Conservation (phyloP, 2,329 filamentous ascomycete genomes). For the Podosphaera fusca region DNA sequence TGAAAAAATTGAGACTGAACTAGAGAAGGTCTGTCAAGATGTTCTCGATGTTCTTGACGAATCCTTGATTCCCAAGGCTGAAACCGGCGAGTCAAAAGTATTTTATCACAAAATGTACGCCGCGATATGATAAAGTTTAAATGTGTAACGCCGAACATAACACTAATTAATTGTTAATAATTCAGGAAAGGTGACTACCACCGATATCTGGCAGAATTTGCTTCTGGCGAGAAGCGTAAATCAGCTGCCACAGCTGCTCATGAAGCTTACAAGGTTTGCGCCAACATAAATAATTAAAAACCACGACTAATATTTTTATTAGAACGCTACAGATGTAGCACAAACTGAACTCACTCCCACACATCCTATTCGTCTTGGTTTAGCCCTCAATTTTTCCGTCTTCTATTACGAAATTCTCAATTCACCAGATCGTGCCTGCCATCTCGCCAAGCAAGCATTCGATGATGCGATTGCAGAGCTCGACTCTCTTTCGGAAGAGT, state of each 20-base stretch:
- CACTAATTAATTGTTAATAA: conserved; percentile 2
- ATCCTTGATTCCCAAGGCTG: conserved; percentile 80
- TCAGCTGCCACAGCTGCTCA: conserved; percentile 79
- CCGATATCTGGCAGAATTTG: conserved; percentile 95
- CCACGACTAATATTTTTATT: neutral
- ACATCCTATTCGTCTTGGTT: conserved; percentile 78
- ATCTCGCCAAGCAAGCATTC: conserved; percentile 87
- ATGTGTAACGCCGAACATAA: neutral
- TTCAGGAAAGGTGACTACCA: conserved; percentile 96
- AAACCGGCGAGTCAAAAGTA: conserved; percentile 94
- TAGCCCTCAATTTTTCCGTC: conserved; percentile 89
- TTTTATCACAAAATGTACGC: conserved; percentile 99
- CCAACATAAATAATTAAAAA: neutral
- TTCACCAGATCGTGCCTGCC: conserved; percentile 92
- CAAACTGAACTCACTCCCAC: conserved; percentile 75
- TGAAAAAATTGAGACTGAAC: conserved; percentile 91
- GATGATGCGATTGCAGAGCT: conserved; percentile 94
- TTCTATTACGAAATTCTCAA: conserved; percentile 99
- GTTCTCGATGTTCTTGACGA: conserved; percentile 87
- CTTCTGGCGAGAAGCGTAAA: conserved; percentile 85
- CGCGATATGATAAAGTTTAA: neutral
- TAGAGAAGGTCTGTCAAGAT: conserved; percentile 94
- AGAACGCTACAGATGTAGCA: conserved; percentile 66
- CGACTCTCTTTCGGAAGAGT: conserved; percentile 92
- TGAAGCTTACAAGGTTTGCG: conserved; percentile 61